Percentiles rank a stretch among this genome's conserved stretches.
phyloP scores from a whole-genome alignment of 169 alveolate genomes.

The Plasmodium inui region DNA sequence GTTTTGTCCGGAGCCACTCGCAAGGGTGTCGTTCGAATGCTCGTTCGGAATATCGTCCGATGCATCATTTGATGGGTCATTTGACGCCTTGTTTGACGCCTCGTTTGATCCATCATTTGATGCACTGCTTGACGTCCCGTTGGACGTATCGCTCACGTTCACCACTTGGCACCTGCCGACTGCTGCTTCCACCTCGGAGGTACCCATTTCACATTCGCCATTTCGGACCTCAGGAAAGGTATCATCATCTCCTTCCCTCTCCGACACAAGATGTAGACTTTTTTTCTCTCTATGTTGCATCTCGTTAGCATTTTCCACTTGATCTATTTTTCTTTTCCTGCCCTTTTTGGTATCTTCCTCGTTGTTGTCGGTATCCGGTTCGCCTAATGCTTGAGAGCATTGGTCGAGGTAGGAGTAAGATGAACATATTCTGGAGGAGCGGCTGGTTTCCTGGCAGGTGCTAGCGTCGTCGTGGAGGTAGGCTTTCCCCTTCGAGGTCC shows the following conservation, averaged over 20 bases:
- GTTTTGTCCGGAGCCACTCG: not conserved
- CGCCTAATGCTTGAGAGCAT: not conserved
- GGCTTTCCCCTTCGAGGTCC: not conserved
- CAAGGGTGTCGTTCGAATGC: not conserved
- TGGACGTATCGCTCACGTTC: not conserved
- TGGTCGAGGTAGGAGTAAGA: not conserved
- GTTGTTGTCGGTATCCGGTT: not conserved
- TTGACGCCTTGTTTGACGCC: not conserved
- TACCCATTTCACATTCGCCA: not conserved
- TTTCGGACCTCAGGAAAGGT: not conserved
- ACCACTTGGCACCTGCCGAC: not conserved
- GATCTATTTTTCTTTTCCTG: slow-evolving; percentile 16
- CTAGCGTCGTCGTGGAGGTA: not conserved
- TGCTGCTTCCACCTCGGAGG: not conserved
- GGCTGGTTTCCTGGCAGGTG: not conserved
- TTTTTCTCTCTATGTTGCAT: not conserved
- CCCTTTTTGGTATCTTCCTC: slow-evolving; percentile 7
- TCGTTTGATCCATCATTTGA: not conserved
- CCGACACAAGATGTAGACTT: not conserved
- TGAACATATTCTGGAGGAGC: not conserved
- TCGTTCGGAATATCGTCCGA: not conserved
- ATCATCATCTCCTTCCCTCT: not conserved
- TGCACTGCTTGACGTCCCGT: not conserved
- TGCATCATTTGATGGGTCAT: not conserved
- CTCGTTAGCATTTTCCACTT: not conserved